Conservation (phyloP, 306 rosid species). For the Dryas alaskensis region DNA sequence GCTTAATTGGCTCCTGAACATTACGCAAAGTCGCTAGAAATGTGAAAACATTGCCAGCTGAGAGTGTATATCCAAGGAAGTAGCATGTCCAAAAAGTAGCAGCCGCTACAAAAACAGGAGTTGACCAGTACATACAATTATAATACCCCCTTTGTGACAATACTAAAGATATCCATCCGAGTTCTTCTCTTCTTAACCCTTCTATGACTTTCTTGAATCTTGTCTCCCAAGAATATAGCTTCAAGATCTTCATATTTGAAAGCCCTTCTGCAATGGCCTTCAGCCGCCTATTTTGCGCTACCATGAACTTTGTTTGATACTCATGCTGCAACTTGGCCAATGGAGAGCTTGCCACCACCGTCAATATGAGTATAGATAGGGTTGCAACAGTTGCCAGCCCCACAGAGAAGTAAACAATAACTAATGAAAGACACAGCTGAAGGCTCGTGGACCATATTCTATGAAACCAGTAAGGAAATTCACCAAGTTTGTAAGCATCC, state of each 20-base stretch:
- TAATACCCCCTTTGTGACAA: slow-evolving; percentile 20
- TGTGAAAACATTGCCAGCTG: slow-evolving; percentile 23
- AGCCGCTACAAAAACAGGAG: slow-evolving; percentile 24
- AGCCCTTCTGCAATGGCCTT: slow-evolving; percentile 28
- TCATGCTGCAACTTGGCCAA: slow-evolving; percentile 30
- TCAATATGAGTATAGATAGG: slow-evolving; percentile 20
- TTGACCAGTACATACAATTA: slow-evolving; percentile 20
- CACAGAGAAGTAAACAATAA: slow-evolving; percentile 22
- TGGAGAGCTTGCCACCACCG: slow-evolving; percentile 25
- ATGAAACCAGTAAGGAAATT: slow-evolving; percentile 29
- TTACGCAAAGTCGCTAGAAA: slow-evolving; percentile 28
- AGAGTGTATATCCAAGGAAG: slow-evolving; percentile 17
- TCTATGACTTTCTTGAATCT: slow-evolving; percentile 24
- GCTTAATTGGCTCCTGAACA: slow-evolving; percentile 31
- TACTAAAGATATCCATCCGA: slow-evolving; percentile 10
- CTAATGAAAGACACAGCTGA: slow-evolving; percentile 28
- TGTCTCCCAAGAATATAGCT: slow-evolving; percentile 37
- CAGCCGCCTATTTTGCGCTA: slow-evolving; percentile 28
- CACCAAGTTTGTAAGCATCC: slow-evolving; percentile 26
- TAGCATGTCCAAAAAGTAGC: slow-evolving; percentile 32
- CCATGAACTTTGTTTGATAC: slow-evolving; percentile 29
- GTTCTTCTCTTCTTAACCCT: slow-evolving; percentile 26
- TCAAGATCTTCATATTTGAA: slow-evolving; percentile 32
- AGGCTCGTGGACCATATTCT: slow-evolving; percentile 28
- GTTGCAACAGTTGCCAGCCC: slow-evolving; percentile 29